Conservation (phyloP, 2,329 filamentous ascomycete genomes). For the Phoma herbarum region DNA sequence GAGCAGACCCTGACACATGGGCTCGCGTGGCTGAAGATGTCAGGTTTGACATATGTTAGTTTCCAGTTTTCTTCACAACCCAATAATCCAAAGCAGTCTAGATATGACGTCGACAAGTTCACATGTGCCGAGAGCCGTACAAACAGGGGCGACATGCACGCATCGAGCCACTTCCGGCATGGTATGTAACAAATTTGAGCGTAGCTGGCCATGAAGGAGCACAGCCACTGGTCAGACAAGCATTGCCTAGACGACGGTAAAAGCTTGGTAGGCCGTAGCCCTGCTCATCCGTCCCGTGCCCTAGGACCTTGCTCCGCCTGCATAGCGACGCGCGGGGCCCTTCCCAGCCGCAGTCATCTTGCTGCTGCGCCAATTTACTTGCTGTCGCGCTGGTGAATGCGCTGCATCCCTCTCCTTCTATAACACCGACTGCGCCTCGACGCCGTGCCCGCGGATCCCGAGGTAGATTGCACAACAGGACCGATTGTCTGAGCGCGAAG, state of each 20-base stretch:
- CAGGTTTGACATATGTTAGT: background rate
- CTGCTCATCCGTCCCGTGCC: conserved; percentile 1
- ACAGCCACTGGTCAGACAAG: conserved; percentile 13
- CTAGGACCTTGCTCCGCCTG: background rate
- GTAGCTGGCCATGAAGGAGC: background rate
- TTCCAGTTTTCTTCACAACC: background rate
- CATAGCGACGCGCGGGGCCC: conserved; percentile 14
- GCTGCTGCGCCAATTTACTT: conserved; percentile 1
- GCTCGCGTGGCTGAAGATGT: background rate
- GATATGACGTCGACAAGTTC: conserved; percentile 5
- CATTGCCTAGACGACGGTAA: conserved; percentile 17
- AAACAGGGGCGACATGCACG: background rate
- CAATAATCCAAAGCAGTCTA: conserved; percentile 1
- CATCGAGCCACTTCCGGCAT: background rate
- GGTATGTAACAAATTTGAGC: background rate
- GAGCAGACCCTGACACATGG: background rate
- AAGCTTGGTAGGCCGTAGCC: conserved; percentile 5
- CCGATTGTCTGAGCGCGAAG: conserved; percentile 5
- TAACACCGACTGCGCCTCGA: background rate
- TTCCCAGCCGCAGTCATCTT: background rate
- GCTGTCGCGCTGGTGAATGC: background rate
- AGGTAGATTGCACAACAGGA: background rate
- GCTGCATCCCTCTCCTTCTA: background rate
- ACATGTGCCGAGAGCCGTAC: conserved; percentile 10
- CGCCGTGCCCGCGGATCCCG: background rate